Conservation (phyloP, 371 early-diverging fungal species). For the Circinella minor region DNA sequence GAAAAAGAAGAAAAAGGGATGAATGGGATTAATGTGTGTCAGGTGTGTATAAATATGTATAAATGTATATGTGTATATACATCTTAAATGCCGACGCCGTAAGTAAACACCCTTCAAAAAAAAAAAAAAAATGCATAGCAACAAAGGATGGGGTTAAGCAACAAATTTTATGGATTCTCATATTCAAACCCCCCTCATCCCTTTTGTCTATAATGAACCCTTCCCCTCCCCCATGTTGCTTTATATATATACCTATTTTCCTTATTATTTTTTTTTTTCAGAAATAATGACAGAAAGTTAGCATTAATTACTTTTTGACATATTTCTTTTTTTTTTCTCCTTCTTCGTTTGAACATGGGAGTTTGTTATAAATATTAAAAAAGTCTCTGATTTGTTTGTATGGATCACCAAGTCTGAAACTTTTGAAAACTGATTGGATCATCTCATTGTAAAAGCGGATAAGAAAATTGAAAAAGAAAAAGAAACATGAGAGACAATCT, state of each 20-base stretch:
- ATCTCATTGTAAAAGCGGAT: too few relatives aligned
- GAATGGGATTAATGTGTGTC: neutral
- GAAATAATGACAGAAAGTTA: too few relatives aligned
- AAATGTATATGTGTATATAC: neutral
- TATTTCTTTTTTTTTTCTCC: neutral
- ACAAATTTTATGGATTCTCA: neutral
- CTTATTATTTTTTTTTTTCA: neutral
- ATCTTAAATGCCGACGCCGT: constrained; percentile 3
- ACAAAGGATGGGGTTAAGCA: neutral
- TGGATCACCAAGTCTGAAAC: neutral
- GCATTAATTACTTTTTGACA: too few relatives aligned
- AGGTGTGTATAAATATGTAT: neutral
- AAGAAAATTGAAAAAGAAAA: too few relatives aligned
- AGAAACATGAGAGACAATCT: too few relatives aligned
- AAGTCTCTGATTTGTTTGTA: neutral
- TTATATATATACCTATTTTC: neutral
- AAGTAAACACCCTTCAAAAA: neutral
- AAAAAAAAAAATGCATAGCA: neutral
- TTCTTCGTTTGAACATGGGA: neutral
- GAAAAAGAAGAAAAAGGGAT: neutral
- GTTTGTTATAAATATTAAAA: too few relatives aligned
- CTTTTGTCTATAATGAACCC: too few relatives aligned
- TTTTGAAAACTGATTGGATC: neutral
- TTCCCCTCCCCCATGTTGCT: neutral
- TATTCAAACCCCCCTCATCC: neutral